Conservation (phyloP, 257 asterid genomes). For the Scutellaria baicalensis region DNA sequence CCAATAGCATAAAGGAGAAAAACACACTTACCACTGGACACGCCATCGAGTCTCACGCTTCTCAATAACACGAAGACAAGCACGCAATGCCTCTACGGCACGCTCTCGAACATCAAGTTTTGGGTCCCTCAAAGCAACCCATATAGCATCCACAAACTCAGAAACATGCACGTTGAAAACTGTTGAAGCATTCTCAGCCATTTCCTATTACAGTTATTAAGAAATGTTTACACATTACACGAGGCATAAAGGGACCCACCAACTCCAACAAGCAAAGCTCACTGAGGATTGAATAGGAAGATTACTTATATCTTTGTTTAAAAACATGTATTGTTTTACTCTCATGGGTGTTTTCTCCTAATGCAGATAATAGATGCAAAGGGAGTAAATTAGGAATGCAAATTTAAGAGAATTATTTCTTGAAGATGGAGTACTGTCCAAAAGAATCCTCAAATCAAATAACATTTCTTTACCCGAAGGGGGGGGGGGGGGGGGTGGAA, state of each 20-base stretch:
- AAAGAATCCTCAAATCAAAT: no score
- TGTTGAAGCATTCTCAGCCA: constrained; percentile 99
- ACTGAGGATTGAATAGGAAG: background rate
- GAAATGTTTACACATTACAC: background rate
- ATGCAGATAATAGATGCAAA: background rate
- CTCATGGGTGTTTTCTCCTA: background rate
- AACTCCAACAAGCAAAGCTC: constrained; percentile 6
- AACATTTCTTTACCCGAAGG: no score
- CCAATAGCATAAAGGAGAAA: background rate
- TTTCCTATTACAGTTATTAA: constrained; percentile 56
- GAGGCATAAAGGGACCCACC: background rate
- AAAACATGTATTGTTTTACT: background rate
- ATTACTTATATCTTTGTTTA: background rate
- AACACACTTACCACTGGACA: constrained; percentile 78
- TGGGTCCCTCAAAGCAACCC: constrained; percentile 98
- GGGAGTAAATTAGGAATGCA: background rate
- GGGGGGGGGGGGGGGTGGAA: no score
- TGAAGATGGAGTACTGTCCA: no score
- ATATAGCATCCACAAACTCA: constrained; percentile 93
- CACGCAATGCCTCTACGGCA: constrained; percentile 97
- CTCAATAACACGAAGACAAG: constrained; percentile 93
- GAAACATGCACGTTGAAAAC: constrained; percentile 96
- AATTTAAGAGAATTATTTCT: background rate
- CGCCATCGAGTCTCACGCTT: constrained; percentile 99
- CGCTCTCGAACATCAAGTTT: constrained; percentile 80